Evolutionary conservation across 345 rosid genomes (phyloP), one percentile per base, ranked within the genome.

Genomic region (Clausena lansium): DNA sequence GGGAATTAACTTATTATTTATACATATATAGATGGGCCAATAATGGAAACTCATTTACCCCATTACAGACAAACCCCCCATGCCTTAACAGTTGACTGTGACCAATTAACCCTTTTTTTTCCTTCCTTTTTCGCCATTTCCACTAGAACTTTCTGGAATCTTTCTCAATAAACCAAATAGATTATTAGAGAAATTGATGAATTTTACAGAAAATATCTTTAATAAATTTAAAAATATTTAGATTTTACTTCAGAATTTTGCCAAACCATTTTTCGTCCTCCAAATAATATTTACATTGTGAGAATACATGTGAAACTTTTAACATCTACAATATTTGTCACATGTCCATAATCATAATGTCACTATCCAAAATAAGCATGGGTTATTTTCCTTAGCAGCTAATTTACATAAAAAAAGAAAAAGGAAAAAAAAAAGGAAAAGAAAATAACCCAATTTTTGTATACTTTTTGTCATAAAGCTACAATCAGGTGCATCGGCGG

Each of bases 401-500:
- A 2, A 50, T n/a, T 10, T 47, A 5, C 15, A 13, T 41, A 13
- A n/a, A 24, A 14, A 33, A 15, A 22, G 7, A 54, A 66, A 7
- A 35, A 4, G 0, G 0, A n/a, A 13, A 54, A 66, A 13, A n/a
- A 4, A 6, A 0, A 36, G 8, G 4, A 36, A 54, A 35, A 36
- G 2, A 30, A 69, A 17, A 35, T 1, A 27, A 33, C 14, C 15
- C 66, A 45, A 9, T 67, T n/a, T 4, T 38, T 35, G 10, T 41
- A 6, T 7, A 27, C 25, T 62, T 22, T 39, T 47, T 35, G 4
- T 36, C 38, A 32, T 9, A 14, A 36, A 77, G 63, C 27, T 32
- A 24, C 7, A 79, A 77, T 20, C 74, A 76, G 60, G 9, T 62
- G 25, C 79, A 47, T 52, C 81, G 83, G 10, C 78, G 78, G 78